phyloP scores from a whole-genome alignment of 305 asterid genomes.

The Plantago lanceolata region DNA sequence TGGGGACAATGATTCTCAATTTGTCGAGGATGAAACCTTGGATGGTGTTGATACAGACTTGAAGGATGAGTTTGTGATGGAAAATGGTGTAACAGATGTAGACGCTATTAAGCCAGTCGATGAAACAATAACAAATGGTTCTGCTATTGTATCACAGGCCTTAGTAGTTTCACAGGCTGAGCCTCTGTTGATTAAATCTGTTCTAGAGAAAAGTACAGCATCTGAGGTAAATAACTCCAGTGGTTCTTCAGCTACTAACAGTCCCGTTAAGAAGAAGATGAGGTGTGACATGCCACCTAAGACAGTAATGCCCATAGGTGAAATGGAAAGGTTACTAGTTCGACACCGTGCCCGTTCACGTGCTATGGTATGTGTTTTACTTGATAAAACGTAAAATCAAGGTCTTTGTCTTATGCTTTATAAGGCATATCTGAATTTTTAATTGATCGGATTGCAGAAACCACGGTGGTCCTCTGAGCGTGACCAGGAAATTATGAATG shows the following conservation, averaged over 20 bases:
- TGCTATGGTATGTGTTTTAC: constrained; percentile 61
- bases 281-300: constrained; percentile 83
- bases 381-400: constrained; percentile 12
- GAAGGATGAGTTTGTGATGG: constrained; percentile 34
- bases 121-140: constrained; percentile 10
- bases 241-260: constrained; percentile 28
- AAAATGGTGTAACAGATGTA: constrained; percentile 16
- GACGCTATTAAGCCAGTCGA: constrained; percentile 1
- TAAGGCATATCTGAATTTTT: constrained; percentile 7
- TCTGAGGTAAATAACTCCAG: constrained; percentile 24
- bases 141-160: constrained; percentile 18
- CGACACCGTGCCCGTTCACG: constrained; percentile 73
- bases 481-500: constrained; percentile 62
- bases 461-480: constrained; percentile 85
- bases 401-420: constrained; percentile 12
- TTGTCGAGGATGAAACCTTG: constrained; percentile 61
- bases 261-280: constrained; percentile 58
- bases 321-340: constrained; percentile 65
- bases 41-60: constrained; percentile 32
- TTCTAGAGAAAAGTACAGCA: constrained; percentile 12
- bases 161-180: constrained; percentile 16
- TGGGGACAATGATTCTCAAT: constrained; percentile 46
- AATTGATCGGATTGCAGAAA: constrained; percentile 44
- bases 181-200: constrained; percentile 29
- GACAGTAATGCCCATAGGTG: constrained; percentile 45